Conservation (phyloP, 192 early-diverging fungal genomes). For the Gamsiella multidivaricata region DNA sequence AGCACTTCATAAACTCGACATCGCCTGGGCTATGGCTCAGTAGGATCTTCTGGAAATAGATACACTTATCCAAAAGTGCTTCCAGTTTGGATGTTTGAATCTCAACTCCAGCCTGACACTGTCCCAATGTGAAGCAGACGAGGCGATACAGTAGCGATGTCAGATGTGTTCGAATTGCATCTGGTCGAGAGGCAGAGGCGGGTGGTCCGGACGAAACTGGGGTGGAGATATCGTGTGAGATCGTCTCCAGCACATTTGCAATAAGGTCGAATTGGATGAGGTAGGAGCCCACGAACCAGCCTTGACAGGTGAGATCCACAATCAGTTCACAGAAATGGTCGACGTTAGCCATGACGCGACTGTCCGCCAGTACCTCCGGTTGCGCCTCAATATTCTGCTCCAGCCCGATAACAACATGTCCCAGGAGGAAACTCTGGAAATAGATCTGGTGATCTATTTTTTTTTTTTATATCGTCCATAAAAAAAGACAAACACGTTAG, state of each 20-base stretch:
- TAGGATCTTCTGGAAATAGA: constrained; percentile 74
- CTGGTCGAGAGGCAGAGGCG: constrained; percentile 46
- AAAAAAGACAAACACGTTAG: background rate
- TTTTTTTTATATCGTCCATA: no score
- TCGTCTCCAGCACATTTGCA: constrained; percentile 64
- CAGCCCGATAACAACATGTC: constrained; percentile 47
- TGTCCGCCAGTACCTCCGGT: constrained; percentile 35
- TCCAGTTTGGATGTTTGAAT: constrained; percentile 53
- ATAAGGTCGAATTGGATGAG: constrained; percentile 56
- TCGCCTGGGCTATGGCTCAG: constrained; percentile 64
- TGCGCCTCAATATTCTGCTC: constrained; percentile 50
- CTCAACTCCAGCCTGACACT: constrained; percentile 47
- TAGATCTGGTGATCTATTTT: constrained; percentile 49
- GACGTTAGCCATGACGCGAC: constrained; percentile 45
- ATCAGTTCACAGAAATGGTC: constrained; percentile 49
- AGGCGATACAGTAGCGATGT: constrained; percentile 61
- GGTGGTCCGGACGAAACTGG: constrained; percentile 18
- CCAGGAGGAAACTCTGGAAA: constrained; percentile 45
- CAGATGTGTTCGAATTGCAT: constrained; percentile 27
- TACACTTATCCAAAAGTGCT: constrained; percentile 64
- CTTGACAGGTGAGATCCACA: constrained; percentile 46
- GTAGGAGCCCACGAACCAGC: constrained; percentile 47
- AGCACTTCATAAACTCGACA: constrained; percentile 70
- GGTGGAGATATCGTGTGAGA: constrained; percentile 38
- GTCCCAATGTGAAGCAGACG: constrained; percentile 62